Evolutionary conservation across 306 rosid species (phyloP).

Genomic region (Geum urbanum): DNA sequence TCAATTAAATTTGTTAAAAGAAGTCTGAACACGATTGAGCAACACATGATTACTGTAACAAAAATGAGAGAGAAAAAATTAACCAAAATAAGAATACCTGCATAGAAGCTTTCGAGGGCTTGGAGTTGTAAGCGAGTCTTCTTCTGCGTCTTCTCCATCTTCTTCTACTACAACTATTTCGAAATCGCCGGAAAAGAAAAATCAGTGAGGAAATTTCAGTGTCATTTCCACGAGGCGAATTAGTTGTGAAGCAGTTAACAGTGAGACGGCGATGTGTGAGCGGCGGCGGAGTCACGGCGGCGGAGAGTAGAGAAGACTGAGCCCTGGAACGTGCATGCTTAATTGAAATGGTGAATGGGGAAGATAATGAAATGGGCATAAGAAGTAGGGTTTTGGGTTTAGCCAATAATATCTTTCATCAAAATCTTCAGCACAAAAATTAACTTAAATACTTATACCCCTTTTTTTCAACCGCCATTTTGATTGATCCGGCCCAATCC

Average conservation of each 20-base stretch:
- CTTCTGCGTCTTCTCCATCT: slow-evolving; percentile 32
- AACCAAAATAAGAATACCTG: slow-evolving; percentile 22
- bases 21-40: not conserved
- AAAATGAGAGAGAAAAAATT: no score
- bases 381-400: slow-evolving; percentile 23
- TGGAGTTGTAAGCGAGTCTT: slow-evolving; percentile 32
- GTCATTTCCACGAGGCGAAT: not conserved
- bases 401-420: slow-evolving; percentile 9
- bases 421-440: not conserved
- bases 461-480: not conserved
- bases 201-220: not conserved
- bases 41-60: not conserved
- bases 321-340: slow-evolving; percentile 20
- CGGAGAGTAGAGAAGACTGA: slow-evolving; percentile 9
- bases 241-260: not conserved
- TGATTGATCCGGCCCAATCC: not conserved
- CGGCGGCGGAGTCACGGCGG: slow-evolving; percentile 2
- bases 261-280: not conserved
- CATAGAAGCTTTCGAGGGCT: slow-evolving; percentile 41
- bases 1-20: not conserved
- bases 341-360: not conserved
- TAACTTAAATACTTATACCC: not conserved
- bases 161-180: not conserved
- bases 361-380: slow-evolving; percentile 19
- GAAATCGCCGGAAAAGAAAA: slow-evolving; percentile 5